Evolutionary conservation across 345 rosid genomes (phyloP), one percentile per base, ranked within the genome.

Genomic region (Syzygium aromaticum): DNA sequence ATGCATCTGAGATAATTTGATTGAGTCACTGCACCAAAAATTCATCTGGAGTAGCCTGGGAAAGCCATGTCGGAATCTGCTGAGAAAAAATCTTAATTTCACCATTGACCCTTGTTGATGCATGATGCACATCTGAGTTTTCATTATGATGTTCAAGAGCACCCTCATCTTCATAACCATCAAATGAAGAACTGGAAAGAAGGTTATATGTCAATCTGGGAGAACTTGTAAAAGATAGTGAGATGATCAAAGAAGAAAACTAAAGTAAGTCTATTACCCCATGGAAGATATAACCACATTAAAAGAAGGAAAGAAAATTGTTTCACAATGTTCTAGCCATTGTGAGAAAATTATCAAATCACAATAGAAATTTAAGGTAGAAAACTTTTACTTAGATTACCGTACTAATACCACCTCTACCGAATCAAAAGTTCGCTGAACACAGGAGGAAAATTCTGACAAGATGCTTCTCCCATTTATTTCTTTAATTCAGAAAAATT

Each of bases 41-140:
- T 89, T 98, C 99, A 91, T 98, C 99, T 10, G 99, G 99, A 61
- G 93, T 94, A 63, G 99, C 96, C 89, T 91, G 93, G 86, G 94
- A 92, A 91, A 96, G 97, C 99, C 99, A 98, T 67, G 90, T 88
- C 64, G 98, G 98, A 91, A 95, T 92, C 88, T 94, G 95, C 59
- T 89, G 91, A 90, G 94, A 61, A 85, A 88, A 77, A 85, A 90
- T 83, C 94, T 93, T 94, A 33, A 86, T 52, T 86, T 91, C 95
- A 90, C 96, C 95, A 89, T 94, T 95, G 77, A 84, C 84, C 91
- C 92, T 91, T 25, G 53, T 40, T 17, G 86, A 86, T 88, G 77
- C 85, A 54, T 86, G 85, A 90, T 90, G 90, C 53, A 93, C 94
- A 88, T 96, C 97, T 52, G 90, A 33, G 52, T 88, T 83, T 89